These are phyloP conservation scores for Aspergillus aculeatus DNA, from an alignment of 2,329 filamentous ascomycete species.

Conservation along the genomic window DNA sequence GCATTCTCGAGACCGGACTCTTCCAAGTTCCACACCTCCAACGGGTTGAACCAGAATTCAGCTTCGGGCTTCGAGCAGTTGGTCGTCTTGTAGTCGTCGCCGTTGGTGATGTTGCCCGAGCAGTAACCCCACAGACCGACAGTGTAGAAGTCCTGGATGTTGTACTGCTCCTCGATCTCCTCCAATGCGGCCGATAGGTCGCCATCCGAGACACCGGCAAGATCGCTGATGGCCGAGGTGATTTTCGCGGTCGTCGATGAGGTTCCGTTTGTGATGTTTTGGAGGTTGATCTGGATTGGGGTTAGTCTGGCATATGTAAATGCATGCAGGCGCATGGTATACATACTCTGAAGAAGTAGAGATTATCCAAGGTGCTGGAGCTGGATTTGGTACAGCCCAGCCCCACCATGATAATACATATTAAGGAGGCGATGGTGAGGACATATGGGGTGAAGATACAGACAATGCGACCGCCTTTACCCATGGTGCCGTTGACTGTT, in stretches of 20 bases:
- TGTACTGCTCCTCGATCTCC: constrained; percentile 46
- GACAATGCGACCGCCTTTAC: constrained; percentile 72
- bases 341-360: constrained; percentile 57
- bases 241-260: constrained; percentile 39
- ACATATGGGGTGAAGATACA: constrained; percentile 86
- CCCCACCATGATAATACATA: constrained; percentile 63
- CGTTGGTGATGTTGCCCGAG: constrained; percentile 56
- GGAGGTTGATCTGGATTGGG: constrained; percentile 53
- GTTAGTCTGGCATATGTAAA: constrained; percentile 12
- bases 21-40: constrained; percentile 66
- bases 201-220: constrained; percentile 37
- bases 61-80: constrained; percentile 70
- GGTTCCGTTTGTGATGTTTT: constrained; percentile 52
- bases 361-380: constrained; percentile 46
- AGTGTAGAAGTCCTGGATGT: constrained; percentile 74
- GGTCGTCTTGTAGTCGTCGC: constrained; percentile 51
- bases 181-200: constrained; percentile 40
- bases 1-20: constrained; percentile 56
- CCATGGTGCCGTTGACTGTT: constrained; percentile 50
- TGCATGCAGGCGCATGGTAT: background rate
- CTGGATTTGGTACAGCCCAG: constrained; percentile 56
- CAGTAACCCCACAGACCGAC: constrained; percentile 89
- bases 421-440: constrained; percentile 73
- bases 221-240: constrained; percentile 26
- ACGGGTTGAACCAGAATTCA: constrained; percentile 72